Conservation (phyloP, 495 filamentous ascomycete genomes). For the Filosporella fistucella region DNA sequence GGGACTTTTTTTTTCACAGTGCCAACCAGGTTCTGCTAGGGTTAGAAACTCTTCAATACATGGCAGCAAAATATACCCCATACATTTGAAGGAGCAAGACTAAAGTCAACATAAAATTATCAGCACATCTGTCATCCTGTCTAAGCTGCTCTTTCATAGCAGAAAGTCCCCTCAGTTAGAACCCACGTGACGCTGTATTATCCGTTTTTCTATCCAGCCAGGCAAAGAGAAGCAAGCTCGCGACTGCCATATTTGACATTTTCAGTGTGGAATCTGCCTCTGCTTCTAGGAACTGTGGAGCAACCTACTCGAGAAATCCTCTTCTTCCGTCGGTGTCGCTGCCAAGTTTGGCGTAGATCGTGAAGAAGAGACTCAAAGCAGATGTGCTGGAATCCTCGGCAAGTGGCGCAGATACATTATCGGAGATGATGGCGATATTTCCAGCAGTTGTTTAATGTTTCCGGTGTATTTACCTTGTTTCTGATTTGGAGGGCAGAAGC, state of each 20-base stretch:
- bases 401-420: too few relatives aligned
- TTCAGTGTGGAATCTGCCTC: constrained; percentile 2
- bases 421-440: too few relatives aligned
- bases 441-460: too few relatives aligned
- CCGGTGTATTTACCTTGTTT: too few relatives aligned
- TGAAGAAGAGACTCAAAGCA: constrained; percentile 5
- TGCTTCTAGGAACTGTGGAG: not conserved
- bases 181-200: not conserved
- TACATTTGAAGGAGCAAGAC: constrained; percentile 13
- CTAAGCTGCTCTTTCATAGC: constrained; percentile 3
- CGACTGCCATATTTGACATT: constrained; percentile 5
- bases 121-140: not conserved
- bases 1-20: not conserved
- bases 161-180: not conserved
- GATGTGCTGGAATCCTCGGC: not conserved
- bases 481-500: too few relatives aligned
- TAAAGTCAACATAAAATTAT: constrained; percentile 5
- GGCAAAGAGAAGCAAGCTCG: constrained; percentile 1
- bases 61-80: constrained; percentile 1
- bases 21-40: not conserved
- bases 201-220: constrained; percentile 3
- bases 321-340: not conserved
- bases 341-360: not conserved
- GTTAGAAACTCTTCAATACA: not conserved
- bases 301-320: constrained; percentile 1